Base-by-base conservation (phyloP, 805 yeast species). In the Wickerhamia fluorescens region DNA sequence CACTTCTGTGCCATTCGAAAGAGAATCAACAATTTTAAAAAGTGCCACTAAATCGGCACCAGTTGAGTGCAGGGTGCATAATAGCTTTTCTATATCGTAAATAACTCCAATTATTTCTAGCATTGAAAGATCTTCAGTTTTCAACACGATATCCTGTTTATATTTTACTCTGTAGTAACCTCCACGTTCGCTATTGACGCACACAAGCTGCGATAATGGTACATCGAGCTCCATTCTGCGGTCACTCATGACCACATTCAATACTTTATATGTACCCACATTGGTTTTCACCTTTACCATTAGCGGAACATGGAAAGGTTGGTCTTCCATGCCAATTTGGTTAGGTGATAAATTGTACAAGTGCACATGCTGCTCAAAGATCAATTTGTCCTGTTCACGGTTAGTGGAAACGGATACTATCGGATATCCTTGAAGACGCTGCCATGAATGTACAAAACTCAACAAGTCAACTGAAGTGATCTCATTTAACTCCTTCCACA, bases 301-400 rank as follows among this genome's bases (percentile, higher is more conserved):
- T 35, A 82, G 48, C 3, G 89, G 88, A 25, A 80, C 56, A 37
- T 76, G 79, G 44, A 60, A 80, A 3, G 80, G 78, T 23, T 61
- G 54, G 41, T 78, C 76, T 45, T 76, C 84, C 20, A 64, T 40
- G 9, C 56, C 42, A n/a, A 49, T 44, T 16, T 43, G 40, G 5
- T 42, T 44, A 3, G 37, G 41, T n/a, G 52, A 35, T 16, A 36
- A 32, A 15, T 40, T 31, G 42, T 47, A 47, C 10, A 65, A 24
- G 32, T 50, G 61, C 22, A 65, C 43, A 35, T 61, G 66, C 41
- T 67, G 72, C 25, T 49, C 62, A 7, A 61, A 35, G 16, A 36
- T 20, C 5, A 67, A 42, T 28, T 49, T 53, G 5, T 36, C 44
- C 3, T 44, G 26, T 13, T 14, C 51, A 0, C 44, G 50, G 14